phyloP scores from a whole-genome alignment of 768 basidiomycete species.

The Leccinellum albellum region DNA sequence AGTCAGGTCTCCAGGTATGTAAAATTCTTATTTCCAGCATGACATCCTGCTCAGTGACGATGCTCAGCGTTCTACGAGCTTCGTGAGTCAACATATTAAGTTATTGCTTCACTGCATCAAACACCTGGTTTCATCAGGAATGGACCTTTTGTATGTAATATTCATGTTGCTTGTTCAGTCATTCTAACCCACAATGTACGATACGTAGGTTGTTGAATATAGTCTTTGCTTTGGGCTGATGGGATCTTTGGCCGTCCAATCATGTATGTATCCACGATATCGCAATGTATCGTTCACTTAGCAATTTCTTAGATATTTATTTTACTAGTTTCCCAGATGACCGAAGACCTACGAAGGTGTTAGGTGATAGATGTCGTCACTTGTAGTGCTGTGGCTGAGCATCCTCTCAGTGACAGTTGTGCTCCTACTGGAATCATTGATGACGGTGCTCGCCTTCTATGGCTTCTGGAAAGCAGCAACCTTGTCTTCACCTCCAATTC shows the following conservation, averaged over 20 bases:
- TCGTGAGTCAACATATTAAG: too few species aligned
- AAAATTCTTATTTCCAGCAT: too few species aligned
- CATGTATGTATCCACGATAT: slow-evolving; percentile 2
- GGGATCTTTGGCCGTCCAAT: slow-evolving; percentile 15
- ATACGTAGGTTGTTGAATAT: slow-evolving; percentile 14
- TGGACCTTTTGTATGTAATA: too few species aligned
- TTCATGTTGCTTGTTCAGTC: not conserved
- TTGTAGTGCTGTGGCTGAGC: not conserved
- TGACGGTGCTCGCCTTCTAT: not conserved
- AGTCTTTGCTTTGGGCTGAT: slow-evolving; percentile 10
- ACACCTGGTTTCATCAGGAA: too few species aligned
- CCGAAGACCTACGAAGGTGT: not conserved
- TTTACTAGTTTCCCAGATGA: not conserved
- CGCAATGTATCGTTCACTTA: too few species aligned
- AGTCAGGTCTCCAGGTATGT: too few species aligned
- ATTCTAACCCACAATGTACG: not conserved
- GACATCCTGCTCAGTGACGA: too few species aligned
- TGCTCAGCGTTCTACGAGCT: too few species aligned
- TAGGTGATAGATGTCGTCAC: not conserved
- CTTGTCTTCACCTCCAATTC: too few species aligned
- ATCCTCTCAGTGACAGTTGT: not conserved
- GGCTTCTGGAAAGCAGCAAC: not conserved
- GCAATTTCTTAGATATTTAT: not conserved
- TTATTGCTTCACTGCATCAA: too few species aligned
- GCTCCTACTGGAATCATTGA: not conserved